These are phyloP conservation scores for Penicillium longicatenatum DNA, from an alignment of 495 filamentous ascomycete genomes.

Conservation along the genomic window DNA sequence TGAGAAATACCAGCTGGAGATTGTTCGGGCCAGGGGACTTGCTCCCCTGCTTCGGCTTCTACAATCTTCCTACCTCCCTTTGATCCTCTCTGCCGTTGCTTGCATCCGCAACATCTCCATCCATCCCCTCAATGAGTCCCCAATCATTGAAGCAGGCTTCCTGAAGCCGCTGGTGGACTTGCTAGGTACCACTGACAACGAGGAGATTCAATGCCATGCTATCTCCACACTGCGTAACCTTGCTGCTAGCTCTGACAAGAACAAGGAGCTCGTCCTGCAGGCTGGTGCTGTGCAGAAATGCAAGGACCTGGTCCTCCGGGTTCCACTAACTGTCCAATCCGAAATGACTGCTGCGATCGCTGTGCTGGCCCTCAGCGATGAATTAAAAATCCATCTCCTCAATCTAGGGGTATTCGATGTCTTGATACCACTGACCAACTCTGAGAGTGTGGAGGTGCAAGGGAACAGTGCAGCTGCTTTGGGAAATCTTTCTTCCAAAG, in stretches of 20 bases:
- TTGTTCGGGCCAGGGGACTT: constrained; percentile 85
- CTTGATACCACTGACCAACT: constrained; percentile 90
- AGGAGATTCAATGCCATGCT: constrained; percentile 98
- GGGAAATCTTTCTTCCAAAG: constrained; percentile 96
- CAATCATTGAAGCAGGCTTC: constrained; percentile 97
- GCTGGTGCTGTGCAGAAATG: constrained; percentile 98
- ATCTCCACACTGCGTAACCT: constrained; percentile 96
- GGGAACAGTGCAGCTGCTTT: constrained; percentile 96
- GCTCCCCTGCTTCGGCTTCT: constrained; percentile 82
- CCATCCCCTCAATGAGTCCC: constrained; percentile 98
- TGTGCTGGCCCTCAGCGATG: constrained; percentile 94
- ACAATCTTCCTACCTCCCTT: constrained; percentile 90
- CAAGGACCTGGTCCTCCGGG: constrained; percentile 92
- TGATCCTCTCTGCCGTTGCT: constrained; percentile 95
- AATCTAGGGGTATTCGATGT: constrained; percentile 95
- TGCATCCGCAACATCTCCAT: constrained; percentile 99
- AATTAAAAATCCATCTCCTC: constrained; percentile 89
- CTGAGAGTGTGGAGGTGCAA: constrained; percentile 95
- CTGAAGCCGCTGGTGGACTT: constrained; percentile 90
- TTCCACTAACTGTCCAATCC: constrained; percentile 92
- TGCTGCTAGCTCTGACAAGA: constrained; percentile 92
- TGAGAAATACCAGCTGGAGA: constrained; percentile 98
- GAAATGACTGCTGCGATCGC: constrained; percentile 99
- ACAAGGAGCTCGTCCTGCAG: constrained; percentile 94
- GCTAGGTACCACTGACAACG: constrained; percentile 92